phyloP scores from a whole-genome alignment of 305 asterid species.

The Fraxinus dipetala region DNA sequence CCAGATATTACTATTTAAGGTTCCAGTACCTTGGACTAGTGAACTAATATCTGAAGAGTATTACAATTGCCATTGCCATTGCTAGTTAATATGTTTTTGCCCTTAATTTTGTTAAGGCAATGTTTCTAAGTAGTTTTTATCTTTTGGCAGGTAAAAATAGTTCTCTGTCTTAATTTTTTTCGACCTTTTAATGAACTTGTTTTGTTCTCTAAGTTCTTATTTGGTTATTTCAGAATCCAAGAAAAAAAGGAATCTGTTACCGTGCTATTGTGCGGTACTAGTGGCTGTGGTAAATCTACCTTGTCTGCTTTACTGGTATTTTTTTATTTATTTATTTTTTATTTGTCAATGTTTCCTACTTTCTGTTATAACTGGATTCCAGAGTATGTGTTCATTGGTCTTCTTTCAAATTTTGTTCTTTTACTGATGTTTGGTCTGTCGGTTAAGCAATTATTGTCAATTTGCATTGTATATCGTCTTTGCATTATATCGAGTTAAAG shows the following conservation, averaged over 20 bases:
- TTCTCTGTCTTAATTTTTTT: not conserved
- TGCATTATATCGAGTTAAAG: not conserved
- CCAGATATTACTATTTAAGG: not conserved
- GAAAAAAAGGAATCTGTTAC: slow-evolving; percentile 88
- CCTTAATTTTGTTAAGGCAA: not conserved
- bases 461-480: not conserved
- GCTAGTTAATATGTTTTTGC: not conserved
- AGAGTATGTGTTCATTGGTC: not conserved
- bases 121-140: not conserved
- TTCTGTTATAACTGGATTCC: not conserved
- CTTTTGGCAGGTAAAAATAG: not conserved
- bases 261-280: slow-evolving; percentile 85
- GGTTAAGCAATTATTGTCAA: not conserved
- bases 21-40: not conserved
- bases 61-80: not conserved
- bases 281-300: slow-evolving; percentile 97
- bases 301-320: slow-evolving; percentile 88
- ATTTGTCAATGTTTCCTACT: not conserved
- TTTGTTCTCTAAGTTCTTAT: slow-evolving; percentile 4
- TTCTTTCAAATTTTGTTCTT: not conserved
- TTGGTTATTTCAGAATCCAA: slow-evolving; percentile 54
- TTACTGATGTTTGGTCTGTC: not conserved
- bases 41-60: not conserved
- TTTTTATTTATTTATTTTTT: not conserved
- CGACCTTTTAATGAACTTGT: no score